phyloP scores from a whole-genome alignment of 2,329 filamentous ascomycete species.

The Ascochyta lentis region DNA sequence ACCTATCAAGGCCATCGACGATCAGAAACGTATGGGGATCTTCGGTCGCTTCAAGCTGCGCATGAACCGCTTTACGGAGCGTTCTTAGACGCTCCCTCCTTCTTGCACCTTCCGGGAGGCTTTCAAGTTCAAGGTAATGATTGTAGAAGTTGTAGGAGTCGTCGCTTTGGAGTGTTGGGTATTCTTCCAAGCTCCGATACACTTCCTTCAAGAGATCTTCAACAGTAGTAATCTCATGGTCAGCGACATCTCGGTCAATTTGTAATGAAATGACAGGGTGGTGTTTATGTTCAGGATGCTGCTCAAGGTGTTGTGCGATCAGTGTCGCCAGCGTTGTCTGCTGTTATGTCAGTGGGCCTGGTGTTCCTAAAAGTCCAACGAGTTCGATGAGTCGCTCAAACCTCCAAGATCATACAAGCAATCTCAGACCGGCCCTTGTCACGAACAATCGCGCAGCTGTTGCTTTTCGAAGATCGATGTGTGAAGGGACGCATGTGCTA shows the following conservation, averaged over 20 bases:
- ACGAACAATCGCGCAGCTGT: neutral
- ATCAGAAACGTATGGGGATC: conserved; percentile 19
- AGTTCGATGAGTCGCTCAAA: too few species aligned
- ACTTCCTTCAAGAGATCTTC: conserved; percentile 18
- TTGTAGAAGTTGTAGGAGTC: conserved; percentile 2
- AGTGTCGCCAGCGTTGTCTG: conserved; percentile 14
- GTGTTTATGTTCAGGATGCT: neutral
- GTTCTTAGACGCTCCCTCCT: neutral
- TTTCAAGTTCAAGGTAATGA: neutral
- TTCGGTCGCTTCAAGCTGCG: conserved; percentile 7
- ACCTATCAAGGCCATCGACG: conserved; percentile 30
- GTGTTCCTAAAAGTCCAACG: neutral
- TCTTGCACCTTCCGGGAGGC: conserved; percentile 1
- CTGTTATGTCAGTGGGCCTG: neutral
- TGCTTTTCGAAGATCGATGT: neutral
- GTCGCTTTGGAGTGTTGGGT: neutral
- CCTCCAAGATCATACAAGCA: too few species aligned
- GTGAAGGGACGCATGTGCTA: neutral
- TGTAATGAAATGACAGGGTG: conserved; percentile 1
- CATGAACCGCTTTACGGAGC: conserved; percentile 18
- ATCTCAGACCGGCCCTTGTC: too few species aligned
- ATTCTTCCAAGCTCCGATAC: conserved; percentile 6
- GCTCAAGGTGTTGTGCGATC: neutral
- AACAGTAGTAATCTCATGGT: conserved; percentile 11
- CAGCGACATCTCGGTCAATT: conserved; percentile 5